Percentiles rank a stretch among this genome's conserved stretches.
These are phyloP conservation scores for Arabidopsis suecica DNA, from an alignment of 345 rosid species.

Conservation along the genomic window DNA sequence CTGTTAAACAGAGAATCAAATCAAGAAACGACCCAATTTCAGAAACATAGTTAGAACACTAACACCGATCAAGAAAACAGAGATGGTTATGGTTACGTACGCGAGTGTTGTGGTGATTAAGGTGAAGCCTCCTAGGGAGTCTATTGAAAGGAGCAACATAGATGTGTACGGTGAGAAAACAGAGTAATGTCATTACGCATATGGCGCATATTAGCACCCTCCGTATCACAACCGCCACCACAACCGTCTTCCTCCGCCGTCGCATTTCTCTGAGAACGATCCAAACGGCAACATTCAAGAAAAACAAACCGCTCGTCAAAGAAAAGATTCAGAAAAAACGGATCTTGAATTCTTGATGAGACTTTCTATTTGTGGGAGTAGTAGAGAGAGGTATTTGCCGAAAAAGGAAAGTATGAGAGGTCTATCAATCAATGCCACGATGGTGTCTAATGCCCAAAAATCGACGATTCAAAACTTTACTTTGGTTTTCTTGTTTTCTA, in stretches of 20 bases:
- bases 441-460: slow-evolving; percentile 7
- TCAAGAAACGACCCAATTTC: not conserved
- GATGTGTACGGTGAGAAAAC: slow-evolving; percentile 57
- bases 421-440: slow-evolving; percentile 15
- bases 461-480: not conserved
- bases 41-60: slow-evolving; percentile 18
- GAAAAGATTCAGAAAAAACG: slow-evolving; percentile 26
- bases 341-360: slow-evolving; percentile 38
- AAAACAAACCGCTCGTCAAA: not conserved
- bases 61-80: slow-evolving; percentile 5
- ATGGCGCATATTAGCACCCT: slow-evolving; percentile 66
- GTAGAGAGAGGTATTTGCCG: slow-evolving; percentile 14
- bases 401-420: slow-evolving; percentile 34
- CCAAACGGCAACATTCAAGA: slow-evolving; percentile 24
- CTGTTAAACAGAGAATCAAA: slow-evolving; percentile 38
- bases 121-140: slow-evolving; percentile 53
- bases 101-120: slow-evolving; percentile 48
- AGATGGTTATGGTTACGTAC: slow-evolving; percentile 34
- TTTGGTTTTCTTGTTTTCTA: slow-evolving; percentile 35
- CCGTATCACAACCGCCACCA: slow-evolving; percentile 51
- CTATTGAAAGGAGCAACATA: slow-evolving; percentile 60
- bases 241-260: slow-evolving; percentile 54
- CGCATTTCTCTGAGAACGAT: slow-evolving; percentile 37
- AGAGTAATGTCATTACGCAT: slow-evolving; percentile 54
- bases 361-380: slow-evolving; percentile 30